Base-by-base conservation (phyloP, 2,329 filamentous ascomycete genomes). In the Trichoderma pleuroti region DNA sequence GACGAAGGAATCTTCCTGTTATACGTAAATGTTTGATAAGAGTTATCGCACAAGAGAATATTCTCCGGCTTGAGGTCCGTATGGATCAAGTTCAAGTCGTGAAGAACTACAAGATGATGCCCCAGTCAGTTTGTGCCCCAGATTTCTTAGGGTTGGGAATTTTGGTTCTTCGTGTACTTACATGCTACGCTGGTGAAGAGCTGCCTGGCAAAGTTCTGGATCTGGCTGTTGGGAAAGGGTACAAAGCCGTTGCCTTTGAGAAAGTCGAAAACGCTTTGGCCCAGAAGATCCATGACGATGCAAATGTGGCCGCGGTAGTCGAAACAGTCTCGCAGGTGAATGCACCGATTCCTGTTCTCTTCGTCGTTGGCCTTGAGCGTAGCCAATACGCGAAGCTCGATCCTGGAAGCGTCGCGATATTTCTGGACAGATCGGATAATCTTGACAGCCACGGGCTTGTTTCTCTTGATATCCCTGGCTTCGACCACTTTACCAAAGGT, bases 401-500 rank as follows among this genome's bases (percentile, higher is more conserved):
- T 99, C 74, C 94, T 90, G 10, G 93, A 97, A 42, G 96, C 96
- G 82, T 99, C 96, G 60, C 96, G 91, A 79, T 99, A 99, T 80
- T 99, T 99, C 78, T 97, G 96, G 14, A 99, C 96, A 1, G 96
- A 98, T 75, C 96, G 91, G 74, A 99, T 98, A 80, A 99, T 97
- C 81, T 99, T 99, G 81, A 99, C 93, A 39, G 96, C 96, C 49
- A 97, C 97, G 6, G 86, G 79, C 79, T 94, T 93, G 75, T 91
- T 91, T 73, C 90, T 90, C 76, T 88, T 88, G 72, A 89, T 89
- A 79, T 99, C 96, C 75, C 89, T 91, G 66, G 96, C 96, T 81
- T 98, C 92, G 21, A 99, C 96, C 18, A 99, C 96, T 81, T 99
- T 99, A 78, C 96, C 96, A 79, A 99, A 99, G 0, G 96, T 99